A percentile compares a stretch with the other conserved stretches of the same genome.
Conservation (phyloP, 2,329 filamentous ascomycete genomes). For the Microthyrium microscopicum region DNA sequence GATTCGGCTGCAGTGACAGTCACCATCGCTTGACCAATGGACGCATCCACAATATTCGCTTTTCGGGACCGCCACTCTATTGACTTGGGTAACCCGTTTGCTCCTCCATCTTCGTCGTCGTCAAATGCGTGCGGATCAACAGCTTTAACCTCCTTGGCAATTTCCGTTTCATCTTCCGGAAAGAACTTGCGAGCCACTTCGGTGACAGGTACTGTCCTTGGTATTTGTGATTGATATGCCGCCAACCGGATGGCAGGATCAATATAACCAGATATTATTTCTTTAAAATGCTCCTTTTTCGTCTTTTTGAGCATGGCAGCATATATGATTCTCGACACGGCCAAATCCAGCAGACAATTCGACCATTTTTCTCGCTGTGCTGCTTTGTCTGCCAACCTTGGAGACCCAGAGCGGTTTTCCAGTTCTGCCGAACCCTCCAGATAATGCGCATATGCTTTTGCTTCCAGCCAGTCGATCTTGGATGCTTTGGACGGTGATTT, state of each 20-base stretch:
- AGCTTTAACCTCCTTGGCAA: constrained; percentile 52
- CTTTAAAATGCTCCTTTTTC: constrained; percentile 67
- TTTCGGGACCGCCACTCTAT: constrained; percentile 75
- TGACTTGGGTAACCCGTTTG: constrained; percentile 42
- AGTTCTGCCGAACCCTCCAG: constrained; percentile 64
- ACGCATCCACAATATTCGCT: constrained; percentile 81
- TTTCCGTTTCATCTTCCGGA: constrained; percentile 41
- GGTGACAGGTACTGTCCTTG: constrained; percentile 66
- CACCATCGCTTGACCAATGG: constrained; percentile 71
- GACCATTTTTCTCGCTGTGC: constrained; percentile 47
- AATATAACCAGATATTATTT: constrained; percentile 68
- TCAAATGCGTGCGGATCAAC: constrained; percentile 45
- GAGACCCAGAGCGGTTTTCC: constrained; percentile 53
- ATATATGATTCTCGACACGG: constrained; percentile 69
- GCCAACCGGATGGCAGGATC: constrained; percentile 91
- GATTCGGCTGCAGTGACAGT: constrained; percentile 42
- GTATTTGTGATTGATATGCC: constrained; percentile 78
- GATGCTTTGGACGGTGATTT: constrained; percentile 46
- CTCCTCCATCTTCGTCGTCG: constrained; percentile 4
- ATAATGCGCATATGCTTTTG: constrained; percentile 64
- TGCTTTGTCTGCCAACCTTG: constrained; percentile 19
- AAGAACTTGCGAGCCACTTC: constrained; percentile 68
- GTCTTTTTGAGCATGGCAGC: constrained; percentile 49
- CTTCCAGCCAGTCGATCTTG: constrained; percentile 62
- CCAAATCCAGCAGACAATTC: constrained; percentile 56